These are phyloP conservation scores for Fusarium sp. DNA, from an alignment of 2,329 filamentous ascomycete genomes.

Conservation along the genomic window DNA sequence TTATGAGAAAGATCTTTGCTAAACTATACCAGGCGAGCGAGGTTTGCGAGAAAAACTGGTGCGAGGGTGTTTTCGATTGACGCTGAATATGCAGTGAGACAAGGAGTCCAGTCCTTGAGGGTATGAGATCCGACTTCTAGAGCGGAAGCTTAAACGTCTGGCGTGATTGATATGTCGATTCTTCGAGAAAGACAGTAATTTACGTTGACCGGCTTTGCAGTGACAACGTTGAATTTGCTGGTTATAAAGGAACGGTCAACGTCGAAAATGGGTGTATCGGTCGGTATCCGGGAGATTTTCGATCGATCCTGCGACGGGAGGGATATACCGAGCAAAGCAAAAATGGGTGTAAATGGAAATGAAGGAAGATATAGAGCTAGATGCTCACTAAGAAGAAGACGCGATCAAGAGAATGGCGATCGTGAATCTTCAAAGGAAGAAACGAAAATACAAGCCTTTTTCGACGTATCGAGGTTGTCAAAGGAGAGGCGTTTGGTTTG, in stretches of 20 bases:
- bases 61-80: conserved; percentile 23
- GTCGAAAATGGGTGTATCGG: conserved; percentile 48
- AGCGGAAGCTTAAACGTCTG: conserved; percentile 35
- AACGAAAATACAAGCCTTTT: conserved; percentile 47
- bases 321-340: conserved; percentile 39
- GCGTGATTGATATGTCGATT: conserved; percentile 34
- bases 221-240: conserved; percentile 26
- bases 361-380: conserved; percentile 25
- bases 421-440: conserved; percentile 43
- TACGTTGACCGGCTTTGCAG: conserved; percentile 35
- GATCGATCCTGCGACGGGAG: conserved; percentile 51
- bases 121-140: conserved; percentile 39
- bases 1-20: conserved; percentile 32
- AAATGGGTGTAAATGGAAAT: conserved; percentile 21
- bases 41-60: conserved; percentile 36
- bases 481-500: conserved; percentile 43
- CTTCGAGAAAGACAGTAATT: conserved; percentile 41
- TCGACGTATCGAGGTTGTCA: conserved; percentile 35
- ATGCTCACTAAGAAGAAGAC: conserved; percentile 36
- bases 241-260: conserved; percentile 51
- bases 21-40: conserved; percentile 25
- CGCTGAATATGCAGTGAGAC: conserved; percentile 40
- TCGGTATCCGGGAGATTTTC: conserved; percentile 42
- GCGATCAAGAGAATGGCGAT: conserved; percentile 44
- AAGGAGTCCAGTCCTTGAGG: conserved; percentile 51